Conservation (phyloP, 1,139 yeast genomes). For the Diutina pseudorugosa region DNA sequence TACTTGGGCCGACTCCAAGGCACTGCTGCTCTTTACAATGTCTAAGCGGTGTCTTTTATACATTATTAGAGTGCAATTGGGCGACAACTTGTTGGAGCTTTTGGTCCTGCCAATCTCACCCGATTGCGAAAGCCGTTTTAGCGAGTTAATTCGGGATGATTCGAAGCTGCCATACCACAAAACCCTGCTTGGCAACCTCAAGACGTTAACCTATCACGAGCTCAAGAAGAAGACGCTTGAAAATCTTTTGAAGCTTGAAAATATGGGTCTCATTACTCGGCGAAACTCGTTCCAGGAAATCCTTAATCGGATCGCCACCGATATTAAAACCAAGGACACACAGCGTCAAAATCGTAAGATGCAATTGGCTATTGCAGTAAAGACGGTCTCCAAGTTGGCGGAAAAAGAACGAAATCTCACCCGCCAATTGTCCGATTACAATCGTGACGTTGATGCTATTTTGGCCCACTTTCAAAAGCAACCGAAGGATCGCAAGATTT, state of each 20-base stretch:
- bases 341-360: conserved; percentile 50
- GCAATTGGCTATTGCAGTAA: conserved; percentile 49
- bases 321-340: conserved; percentile 68
- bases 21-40: conserved; percentile 53
- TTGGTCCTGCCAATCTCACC: conserved; percentile 61
- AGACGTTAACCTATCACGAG: conserved; percentile 53
- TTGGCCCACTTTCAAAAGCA: conserved; percentile 49
- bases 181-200: conserved; percentile 41
- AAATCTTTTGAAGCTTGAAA: conserved; percentile 64
- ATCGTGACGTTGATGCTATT: conserved; percentile 54
- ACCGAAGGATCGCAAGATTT: conserved; percentile 39
- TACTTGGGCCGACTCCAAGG: conserved; percentile 30
- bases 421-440: conserved; percentile 54
- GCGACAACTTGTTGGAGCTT: conserved; percentile 59
- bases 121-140: conserved; percentile 53
- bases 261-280: conserved; percentile 53
- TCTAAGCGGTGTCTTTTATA: conserved; percentile 74
- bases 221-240: conserved; percentile 70
- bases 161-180: conserved; percentile 20
- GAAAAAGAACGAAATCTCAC: conserved; percentile 53
- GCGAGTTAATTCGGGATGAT: conserved; percentile 41
- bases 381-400: conserved; percentile 45
- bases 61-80: conserved; percentile 72
- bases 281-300: conserved; percentile 67
- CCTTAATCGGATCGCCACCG: conserved; percentile 73